Base-by-base conservation (phyloP, 2,329 filamentous ascomycete species). In the Aspergillus quadricinctus region DNA sequence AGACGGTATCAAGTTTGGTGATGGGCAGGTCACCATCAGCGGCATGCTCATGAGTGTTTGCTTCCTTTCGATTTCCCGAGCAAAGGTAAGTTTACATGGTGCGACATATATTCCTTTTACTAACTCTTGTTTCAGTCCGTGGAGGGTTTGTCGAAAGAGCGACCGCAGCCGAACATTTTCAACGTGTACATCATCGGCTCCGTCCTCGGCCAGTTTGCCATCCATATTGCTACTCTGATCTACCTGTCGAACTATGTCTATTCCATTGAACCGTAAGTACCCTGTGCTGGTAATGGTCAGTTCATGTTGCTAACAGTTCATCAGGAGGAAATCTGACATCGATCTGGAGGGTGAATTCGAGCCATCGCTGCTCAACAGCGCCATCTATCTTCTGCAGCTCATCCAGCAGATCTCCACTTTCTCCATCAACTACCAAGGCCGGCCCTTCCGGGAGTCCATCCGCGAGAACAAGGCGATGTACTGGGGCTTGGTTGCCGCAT, bases 21-120 rank as follows among this genome's bases (percentile, higher is more conserved):
- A 99, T 72, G 92, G 92, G 3, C 94, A 99, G 77, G 94, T 97
- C 64, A 99, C 94, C 17, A 97, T 99, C 68, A 97, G 92, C 66
- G 94, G 94, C 66, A 97, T 99, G 90, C 87, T 99, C 74, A 97
- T 99, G 94, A 97, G 92, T 67, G 94, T 99, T 51, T 99, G 94
- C 78, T 99, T 99, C 83, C 79, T 99, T 68, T 97, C 92, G 59
- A 97, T 99, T 69, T 97, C 94, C n/a, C 88, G 94, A 58, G 94
- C 94, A 41, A 94, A 92, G 80, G 83, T 84, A 77, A 62, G 75
- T 61, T 14, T n/a, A 45, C 11, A 11, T 19, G 8, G 37, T 35
- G 14, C 10, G 14, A 3, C 11, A 14, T 14, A 6, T 23, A 14
- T 46, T 14, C 14, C 21, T 27, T 7, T 45, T 62, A 40, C 58